Percentiles rank a stretch among this genome's conserved stretches.
Conservation (phyloP, 2,329 filamentous ascomycete genomes). For the Alternaria ventricosa region DNA sequence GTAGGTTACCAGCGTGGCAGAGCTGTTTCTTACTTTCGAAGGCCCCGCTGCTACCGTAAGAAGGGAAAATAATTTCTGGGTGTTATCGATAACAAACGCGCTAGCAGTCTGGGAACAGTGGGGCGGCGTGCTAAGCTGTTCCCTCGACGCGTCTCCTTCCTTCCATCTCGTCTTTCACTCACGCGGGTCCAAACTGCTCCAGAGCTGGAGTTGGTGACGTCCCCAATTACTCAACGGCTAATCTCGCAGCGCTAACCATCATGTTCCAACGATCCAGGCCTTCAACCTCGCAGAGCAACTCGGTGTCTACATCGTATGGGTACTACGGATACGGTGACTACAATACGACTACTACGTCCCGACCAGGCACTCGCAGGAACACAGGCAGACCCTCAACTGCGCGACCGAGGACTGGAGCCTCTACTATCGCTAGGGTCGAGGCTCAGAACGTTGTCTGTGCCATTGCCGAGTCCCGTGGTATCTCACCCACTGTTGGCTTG, state of each 20-base stretch:
- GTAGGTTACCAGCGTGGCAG: not conserved
- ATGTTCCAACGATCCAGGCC: conserved; percentile 36
- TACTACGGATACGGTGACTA: conserved; percentile 46
- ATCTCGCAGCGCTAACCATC: conserved; percentile 27
- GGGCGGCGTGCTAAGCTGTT: conserved; percentile 23
- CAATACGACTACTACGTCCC: conserved; percentile 46
- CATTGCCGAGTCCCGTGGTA: conserved; percentile 83
- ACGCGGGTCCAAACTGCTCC: not conserved
- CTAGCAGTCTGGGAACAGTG: conserved; percentile 28
- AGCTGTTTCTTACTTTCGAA: not conserved
- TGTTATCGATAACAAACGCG: conserved; percentile 32
- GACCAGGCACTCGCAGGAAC: conserved; percentile 39
- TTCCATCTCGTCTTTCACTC: not conserved
- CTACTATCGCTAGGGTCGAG: conserved; percentile 63
- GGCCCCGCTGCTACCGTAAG: conserved; percentile 1
- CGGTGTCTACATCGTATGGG: conserved; percentile 41
- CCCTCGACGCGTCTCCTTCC: conserved; percentile 13
- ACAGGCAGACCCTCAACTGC: conserved; percentile 53
- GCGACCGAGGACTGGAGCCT: conserved; percentile 61
- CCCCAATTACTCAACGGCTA: conserved; percentile 25
- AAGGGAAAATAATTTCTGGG: conserved; percentile 26
- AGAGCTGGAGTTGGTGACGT: not conserved
- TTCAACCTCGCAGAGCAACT: conserved; percentile 41
- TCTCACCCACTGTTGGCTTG: conserved; percentile 82
- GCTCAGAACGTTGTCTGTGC: conserved; percentile 84